These are phyloP conservation scores for Cyclostephanos tholiformis DNA, from an alignment of 108 stramenopile genomes.

Conservation along the genomic window DNA sequence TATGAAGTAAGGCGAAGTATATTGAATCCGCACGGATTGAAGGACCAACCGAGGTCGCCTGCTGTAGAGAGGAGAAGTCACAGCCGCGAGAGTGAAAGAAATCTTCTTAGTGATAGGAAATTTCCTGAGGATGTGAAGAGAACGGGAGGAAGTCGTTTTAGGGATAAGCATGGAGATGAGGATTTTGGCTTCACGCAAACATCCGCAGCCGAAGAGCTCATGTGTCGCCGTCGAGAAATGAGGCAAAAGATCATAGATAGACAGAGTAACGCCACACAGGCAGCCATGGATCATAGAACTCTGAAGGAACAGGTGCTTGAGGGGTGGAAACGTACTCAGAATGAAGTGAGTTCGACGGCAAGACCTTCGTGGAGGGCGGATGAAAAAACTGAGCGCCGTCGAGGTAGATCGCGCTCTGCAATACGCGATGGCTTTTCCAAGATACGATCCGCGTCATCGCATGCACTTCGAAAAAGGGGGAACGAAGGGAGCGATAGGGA, in stretches of 20 bases:
- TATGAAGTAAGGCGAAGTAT: constrained; percentile 27
- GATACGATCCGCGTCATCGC: constrained; percentile 41
- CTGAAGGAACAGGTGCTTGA: constrained; percentile 23
- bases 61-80: constrained; percentile 36
- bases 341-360: background rate
- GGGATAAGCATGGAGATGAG: background rate
- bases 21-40: constrained; percentile 39
- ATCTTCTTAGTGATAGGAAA: background rate
- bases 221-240: constrained; percentile 45
- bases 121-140: background rate
- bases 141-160: constrained; percentile 1
- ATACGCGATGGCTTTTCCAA: constrained; percentile 41
- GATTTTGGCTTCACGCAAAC: background rate
- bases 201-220: constrained; percentile 25
- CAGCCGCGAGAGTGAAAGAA: constrained; percentile 23
- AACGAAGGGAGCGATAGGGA: background rate
- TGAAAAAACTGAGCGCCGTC: constrained; percentile 11
- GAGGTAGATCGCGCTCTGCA: constrained; percentile 39
- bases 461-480: constrained; percentile 25
- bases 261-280: constrained; percentile 21
- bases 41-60: constrained; percentile 19
- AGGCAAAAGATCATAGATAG: constrained; percentile 37
- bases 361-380: constrained; percentile 8
- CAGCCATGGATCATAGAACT: constrained; percentile 8
- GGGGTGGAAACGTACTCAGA: constrained; percentile 6